Conservation (phyloP, 495 filamentous ascomycete species). For the Corynascus novoguineensis region DNA sequence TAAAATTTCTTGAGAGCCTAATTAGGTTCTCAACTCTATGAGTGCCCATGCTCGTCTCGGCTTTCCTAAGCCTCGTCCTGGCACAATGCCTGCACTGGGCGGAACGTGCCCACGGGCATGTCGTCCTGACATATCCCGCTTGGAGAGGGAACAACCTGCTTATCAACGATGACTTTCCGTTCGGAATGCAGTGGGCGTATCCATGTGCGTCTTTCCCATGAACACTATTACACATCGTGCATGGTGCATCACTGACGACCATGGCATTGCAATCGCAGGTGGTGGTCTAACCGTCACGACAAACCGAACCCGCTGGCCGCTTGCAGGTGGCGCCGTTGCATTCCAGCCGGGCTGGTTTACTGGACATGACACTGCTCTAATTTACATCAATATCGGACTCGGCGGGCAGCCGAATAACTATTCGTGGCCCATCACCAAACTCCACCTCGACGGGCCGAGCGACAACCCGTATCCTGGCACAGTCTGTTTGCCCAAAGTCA, state of each 20-base stretch:
- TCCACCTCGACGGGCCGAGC: conserved; percentile 72
- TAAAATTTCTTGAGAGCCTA: too few relatives aligned
- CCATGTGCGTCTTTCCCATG: background rate
- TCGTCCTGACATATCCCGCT: background rate
- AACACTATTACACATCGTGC: background rate
- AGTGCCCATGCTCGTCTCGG: background rate
- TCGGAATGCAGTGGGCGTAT: background rate
- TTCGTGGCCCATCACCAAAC: conserved; percentile 61
- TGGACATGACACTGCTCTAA: conserved; percentile 70
- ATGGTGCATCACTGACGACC: background rate
- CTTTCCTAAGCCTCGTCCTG: background rate
- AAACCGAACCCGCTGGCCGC: conserved; percentile 86
- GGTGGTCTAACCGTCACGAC: conserved; percentile 69
- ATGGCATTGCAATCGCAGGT: conserved; percentile 46
- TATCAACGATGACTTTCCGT: background rate
- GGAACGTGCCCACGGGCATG: background rate
- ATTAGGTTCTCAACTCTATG: too few relatives aligned
- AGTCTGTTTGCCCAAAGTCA: conserved; percentile 78
- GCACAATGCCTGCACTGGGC: background rate
- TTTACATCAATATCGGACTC: conserved; percentile 88
- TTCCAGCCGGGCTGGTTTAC: conserved; percentile 88
- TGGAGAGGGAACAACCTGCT: background rate
- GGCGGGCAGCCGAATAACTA: conserved; percentile 62
- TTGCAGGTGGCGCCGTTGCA: conserved; percentile 70
- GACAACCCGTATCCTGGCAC: conserved; percentile 72